Evolutionary conservation across 192 early-diverging fungal species (phyloP), one percentile per base, ranked within the genome.

Genomic region (Chytriomyces confervae): DNA sequence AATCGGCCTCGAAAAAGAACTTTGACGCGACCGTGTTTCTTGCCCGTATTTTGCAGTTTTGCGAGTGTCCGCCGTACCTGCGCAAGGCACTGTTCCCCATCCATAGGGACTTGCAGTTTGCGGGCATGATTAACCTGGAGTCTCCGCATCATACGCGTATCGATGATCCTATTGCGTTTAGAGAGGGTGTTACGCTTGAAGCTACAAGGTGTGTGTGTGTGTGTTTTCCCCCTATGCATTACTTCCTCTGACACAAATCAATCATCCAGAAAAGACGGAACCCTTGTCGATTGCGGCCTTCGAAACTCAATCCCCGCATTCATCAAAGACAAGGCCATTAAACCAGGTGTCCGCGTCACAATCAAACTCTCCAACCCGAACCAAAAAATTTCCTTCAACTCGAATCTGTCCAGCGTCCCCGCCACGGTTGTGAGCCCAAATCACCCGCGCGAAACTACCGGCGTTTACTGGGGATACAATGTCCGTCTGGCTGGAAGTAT

Each of bases 61-160:
- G 91, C 61, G 92, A 93, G 83, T 87, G 89, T 29, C 92, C 92
- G 29, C 89, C 90, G 77, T 91, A 93, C 76, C 79, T 93, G 45
- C 86, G 92, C 20, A 91, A 90, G 43, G 80, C 83, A n/a, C 74
- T 93, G 11, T 89, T 93, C 77, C 92, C 92, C n/a, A 83, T 91
- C 36, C 88, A 88, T 68, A 77, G 83, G 24, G 91, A 92, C 70
- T 76, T 93, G 50, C 85, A 85, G 83, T 91, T 88, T 69, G 91
- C 89, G 3, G 82, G 85, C 50, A 77, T 93, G 65, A 91, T 89
- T 73, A 89, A 89, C 20, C 72, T 93, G 70, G 90, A 91, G 77
- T 80, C 86, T 18, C 87, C 92, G 24, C 91, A 93, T 75, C 92
- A 93, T 66, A 84, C 89, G n/a, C 83, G 87, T 13, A 69, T 85